A percentile compares a stretch with the other conserved stretches of the same genome.
phyloP scores from a whole-genome alignment of 2,329 filamentous ascomycete species.

The Paracorniculantispora psalliotae region DNA sequence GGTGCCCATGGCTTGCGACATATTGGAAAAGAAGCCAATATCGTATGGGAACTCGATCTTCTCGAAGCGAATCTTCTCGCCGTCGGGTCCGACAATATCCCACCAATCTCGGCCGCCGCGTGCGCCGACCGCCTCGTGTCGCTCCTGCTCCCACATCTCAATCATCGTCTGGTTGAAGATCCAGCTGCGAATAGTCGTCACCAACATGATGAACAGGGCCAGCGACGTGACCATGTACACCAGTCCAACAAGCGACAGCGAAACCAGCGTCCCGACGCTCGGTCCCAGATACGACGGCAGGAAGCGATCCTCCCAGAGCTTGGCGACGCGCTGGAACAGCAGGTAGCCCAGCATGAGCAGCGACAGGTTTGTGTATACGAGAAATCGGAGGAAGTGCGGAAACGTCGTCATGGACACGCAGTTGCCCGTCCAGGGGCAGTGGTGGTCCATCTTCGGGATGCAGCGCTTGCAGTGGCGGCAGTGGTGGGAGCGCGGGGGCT shows the following conservation, averaged over 20 bases:
- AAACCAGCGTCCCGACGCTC: conserved; percentile 50
- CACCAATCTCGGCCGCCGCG: conserved; percentile 44
- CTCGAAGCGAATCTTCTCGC: conserved; percentile 45
- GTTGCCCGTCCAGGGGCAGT: conserved; percentile 81
- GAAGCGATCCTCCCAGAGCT: conserved; percentile 60
- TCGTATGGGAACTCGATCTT: conserved; percentile 80
- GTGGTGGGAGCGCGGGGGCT: conserved; percentile 76
- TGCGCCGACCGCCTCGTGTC: conserved; percentile 53
- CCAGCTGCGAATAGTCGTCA: conserved; percentile 57
- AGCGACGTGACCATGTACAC: conserved; percentile 56
- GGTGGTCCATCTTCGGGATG: conserved; percentile 78
- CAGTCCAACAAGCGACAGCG: conserved; percentile 57
- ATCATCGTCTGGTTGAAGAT: conserved; percentile 72
- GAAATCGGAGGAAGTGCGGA: conserved; percentile 76
- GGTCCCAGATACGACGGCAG: conserved; percentile 74
- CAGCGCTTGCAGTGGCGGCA: conserved; percentile 72
- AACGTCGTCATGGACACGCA: conserved; percentile 80
- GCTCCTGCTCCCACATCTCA: conserved; percentile 69
- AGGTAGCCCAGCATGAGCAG: conserved; percentile 59
- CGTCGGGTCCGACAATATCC: conserved; percentile 31
- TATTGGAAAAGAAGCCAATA: conserved; percentile 67
- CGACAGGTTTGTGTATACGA: conserved; percentile 61
- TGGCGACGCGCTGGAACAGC: conserved; percentile 52
- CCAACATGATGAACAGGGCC: conserved; percentile 59
- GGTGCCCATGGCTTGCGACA: conserved; percentile 71